Evolutionary conservation across 495 filamentous ascomycete species (phyloP).

Genomic region (Xylaria longipes): DNA sequence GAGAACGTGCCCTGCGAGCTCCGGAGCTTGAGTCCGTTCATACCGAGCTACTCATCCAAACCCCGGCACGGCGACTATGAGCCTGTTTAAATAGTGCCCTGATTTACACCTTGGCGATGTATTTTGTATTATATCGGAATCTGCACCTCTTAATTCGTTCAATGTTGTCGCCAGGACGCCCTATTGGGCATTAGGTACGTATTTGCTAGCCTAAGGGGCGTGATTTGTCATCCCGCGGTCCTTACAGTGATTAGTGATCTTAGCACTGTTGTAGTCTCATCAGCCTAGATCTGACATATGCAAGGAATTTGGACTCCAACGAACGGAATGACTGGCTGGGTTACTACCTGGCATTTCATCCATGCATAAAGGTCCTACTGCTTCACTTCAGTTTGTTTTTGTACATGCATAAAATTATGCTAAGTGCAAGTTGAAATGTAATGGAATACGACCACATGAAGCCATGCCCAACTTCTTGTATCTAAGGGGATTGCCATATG

Average conservation of each 20-base stretch:
- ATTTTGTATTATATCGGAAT: constrained; percentile 3
- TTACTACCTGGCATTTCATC: no score
- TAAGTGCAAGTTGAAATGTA: no score
- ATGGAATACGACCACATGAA: no score
- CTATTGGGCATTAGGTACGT: neutral
- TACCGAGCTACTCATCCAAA: constrained; percentile 12
- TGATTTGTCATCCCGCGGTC: constrained; percentile 21
- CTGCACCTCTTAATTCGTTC: neutral
- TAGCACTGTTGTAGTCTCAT: neutral
- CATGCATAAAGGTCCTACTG: no score
- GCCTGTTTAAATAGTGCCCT: neutral
- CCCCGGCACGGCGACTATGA: neutral
- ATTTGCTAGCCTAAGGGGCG: neutral
- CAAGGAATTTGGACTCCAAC: neutral
- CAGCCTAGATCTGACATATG: neutral
- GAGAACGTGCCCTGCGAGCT: constrained; percentile 17
- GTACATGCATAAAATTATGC: no score
- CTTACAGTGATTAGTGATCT: neutral
- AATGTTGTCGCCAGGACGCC: neutral
- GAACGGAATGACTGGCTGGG: neutral
- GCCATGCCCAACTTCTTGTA: no score
- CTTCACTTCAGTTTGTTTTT: no score
- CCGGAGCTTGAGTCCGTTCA: constrained; percentile 23
- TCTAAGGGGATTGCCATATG: no score
- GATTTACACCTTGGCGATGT: neutral